Evolutionary conservation across 164 flowering plant species (phyloP).

Genomic region (Litsea cubeba): DNA sequence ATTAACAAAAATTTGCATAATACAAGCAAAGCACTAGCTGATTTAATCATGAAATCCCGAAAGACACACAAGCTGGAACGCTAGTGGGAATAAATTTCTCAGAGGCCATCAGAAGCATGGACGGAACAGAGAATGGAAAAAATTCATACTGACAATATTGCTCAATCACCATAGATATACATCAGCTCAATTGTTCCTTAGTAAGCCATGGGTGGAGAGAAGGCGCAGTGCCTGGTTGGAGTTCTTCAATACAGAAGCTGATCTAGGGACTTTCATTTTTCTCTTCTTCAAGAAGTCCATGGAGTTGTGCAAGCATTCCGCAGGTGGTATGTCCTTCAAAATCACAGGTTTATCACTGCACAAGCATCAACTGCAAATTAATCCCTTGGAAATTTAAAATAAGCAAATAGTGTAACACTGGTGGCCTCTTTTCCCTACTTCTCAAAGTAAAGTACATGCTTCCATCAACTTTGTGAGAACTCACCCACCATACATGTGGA

Average conservation of each 20-base stretch:
- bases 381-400: neutral
- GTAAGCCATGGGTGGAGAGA: constrained; percentile 50
- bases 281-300: constrained; percentile 73
- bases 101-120: neutral
- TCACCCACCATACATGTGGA: neutral
- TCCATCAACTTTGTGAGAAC: too few species aligned
- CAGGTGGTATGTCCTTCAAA: constrained; percentile 54
- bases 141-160: neutral
- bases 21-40: too few species aligned
- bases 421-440: neutral
- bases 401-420: neutral
- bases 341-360: constrained; percentile 58
- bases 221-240: constrained; percentile 77
- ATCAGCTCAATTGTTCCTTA: constrained; percentile 25
- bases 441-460: neutral
- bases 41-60: too few species aligned
- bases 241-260: constrained; percentile 67
- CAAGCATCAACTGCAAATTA: constrained; percentile 14
- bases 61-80: too few species aligned
- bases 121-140: neutral
- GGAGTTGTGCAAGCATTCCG: constrained; percentile 61
- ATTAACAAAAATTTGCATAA: too few species aligned
- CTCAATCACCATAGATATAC: neutral
- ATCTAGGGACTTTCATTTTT: constrained; percentile 71
- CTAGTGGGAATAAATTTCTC: neutral